Conservation (phyloP, 805 yeast genomes). For the Debaryomyces tyrocola region DNA sequence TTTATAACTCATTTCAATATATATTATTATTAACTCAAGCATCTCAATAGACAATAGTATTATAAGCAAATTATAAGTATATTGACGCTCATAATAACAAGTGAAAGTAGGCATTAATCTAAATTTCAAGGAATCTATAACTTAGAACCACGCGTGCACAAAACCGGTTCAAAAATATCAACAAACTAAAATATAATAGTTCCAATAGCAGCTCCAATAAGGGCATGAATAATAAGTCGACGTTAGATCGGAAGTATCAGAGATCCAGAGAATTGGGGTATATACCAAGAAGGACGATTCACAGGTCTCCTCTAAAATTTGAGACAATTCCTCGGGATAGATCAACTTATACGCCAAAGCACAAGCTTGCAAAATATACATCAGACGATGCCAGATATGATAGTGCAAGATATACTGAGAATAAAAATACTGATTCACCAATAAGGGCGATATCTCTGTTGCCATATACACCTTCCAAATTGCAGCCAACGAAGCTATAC, state of each 20-base stretch:
- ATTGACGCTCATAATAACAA: no score
- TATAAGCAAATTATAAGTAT: no score
- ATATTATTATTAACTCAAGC: no score
- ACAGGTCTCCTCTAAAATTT: conserved; percentile 6
- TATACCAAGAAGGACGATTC: background rate
- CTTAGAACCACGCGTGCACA: no score
- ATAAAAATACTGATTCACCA: background rate
- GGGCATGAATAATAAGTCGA: background rate
- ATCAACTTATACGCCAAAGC: background rate
- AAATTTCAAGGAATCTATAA: no score
- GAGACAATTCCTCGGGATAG: background rate
- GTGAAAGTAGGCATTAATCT: no score
- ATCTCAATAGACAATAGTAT: no score
- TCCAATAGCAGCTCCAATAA: background rate
- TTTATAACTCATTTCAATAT: no score
- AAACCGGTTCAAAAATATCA: no score
- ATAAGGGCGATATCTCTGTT: background rate
- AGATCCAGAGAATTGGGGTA: conserved; percentile 6
- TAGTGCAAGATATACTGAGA: background rate
- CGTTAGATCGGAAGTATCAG: conserved; percentile 9
- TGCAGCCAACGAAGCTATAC: conserved; percentile 10
- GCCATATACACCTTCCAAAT: conserved; percentile 7
- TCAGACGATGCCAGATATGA: background rate
- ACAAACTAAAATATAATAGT: background rate
- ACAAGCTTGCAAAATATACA: background rate